Conservation (phyloP, 202 grass and related monocot genomes). For the Tripidium arundinaceum region DNA sequence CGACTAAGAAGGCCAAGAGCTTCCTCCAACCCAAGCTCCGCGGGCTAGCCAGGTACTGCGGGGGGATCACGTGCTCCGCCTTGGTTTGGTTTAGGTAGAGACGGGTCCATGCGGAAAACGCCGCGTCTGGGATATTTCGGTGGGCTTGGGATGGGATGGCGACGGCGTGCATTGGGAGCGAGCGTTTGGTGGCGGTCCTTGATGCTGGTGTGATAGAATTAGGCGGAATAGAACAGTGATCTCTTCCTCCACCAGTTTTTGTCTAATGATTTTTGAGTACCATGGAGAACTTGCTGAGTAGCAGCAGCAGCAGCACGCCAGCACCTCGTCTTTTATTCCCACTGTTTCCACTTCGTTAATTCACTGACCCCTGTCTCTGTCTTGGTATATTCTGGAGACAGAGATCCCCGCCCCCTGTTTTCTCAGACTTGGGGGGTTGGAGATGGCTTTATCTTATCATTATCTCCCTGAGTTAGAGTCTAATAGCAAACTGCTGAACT, state of each 20-base stretch:
- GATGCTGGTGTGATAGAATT: background rate
- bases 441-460: background rate
- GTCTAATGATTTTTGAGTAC: background rate
- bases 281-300: background rate
- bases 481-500: background rate
- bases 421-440: background rate
- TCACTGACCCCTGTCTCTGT: conserved; percentile 22
- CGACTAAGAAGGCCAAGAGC: conserved; percentile 89
- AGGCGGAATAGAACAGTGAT: conserved; percentile 7
- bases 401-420: background rate
- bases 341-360: background rate
- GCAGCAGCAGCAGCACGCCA: background rate
- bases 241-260: background rate
- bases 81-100: background rate
- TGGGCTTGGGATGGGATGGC: background rate
- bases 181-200: conserved; percentile 6
- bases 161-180: conserved; percentile 27
- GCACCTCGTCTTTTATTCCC: background rate
- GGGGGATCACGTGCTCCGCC: background rate
- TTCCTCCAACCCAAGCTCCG: conserved; percentile 87
- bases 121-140: background rate
- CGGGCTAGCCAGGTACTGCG: conserved; percentile 62
- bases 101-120: background rate
- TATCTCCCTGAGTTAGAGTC: background rate
- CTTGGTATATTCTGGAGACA: conserved; percentile 19